Conservation (phyloP, 73 alveolate species). For the Effrenium voratum region DNA sequence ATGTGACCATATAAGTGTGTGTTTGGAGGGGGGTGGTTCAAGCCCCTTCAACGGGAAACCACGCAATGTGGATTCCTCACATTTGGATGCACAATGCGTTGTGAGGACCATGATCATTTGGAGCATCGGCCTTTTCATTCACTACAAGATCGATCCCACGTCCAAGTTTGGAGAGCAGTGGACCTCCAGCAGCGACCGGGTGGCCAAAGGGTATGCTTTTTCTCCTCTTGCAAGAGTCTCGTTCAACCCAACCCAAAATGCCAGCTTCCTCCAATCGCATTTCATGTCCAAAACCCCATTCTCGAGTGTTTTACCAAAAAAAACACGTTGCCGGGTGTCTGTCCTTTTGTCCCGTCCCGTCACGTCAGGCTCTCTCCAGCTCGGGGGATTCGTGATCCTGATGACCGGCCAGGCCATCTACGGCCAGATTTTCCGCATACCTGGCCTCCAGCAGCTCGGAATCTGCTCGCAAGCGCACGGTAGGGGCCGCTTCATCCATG, state of each 20-base stretch:
- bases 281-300: too few relatives aligned
- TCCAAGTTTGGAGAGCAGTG: slow-evolving; percentile 75
- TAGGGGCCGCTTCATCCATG: too few relatives aligned
- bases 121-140: slow-evolving; percentile 71
- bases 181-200: slow-evolving; percentile 47
- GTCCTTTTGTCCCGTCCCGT: too few relatives aligned
- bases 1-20: too few relatives aligned
- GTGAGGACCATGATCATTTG: slow-evolving; percentile 88
- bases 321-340: too few relatives aligned
- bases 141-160: slow-evolving; percentile 62
- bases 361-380: slow-evolving; percentile 8
- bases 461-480: too few relatives aligned
- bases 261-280: too few relatives aligned
- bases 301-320: too few relatives aligned
- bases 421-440: slow-evolving; percentile 71
- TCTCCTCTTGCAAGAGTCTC: too few relatives aligned
- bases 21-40: background rate
- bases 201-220: background rate
- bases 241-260: too few relatives aligned
- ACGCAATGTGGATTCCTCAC: background rate
- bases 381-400: slow-evolving; percentile 52
- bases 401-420: slow-evolving; percentile 89
- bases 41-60: background rate
- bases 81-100: background rate
- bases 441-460: slow-evolving; percentile 54